phyloP scores from a whole-genome alignment of 768 basidiomycete genomes.

The Amylocystis lapponica region DNA sequence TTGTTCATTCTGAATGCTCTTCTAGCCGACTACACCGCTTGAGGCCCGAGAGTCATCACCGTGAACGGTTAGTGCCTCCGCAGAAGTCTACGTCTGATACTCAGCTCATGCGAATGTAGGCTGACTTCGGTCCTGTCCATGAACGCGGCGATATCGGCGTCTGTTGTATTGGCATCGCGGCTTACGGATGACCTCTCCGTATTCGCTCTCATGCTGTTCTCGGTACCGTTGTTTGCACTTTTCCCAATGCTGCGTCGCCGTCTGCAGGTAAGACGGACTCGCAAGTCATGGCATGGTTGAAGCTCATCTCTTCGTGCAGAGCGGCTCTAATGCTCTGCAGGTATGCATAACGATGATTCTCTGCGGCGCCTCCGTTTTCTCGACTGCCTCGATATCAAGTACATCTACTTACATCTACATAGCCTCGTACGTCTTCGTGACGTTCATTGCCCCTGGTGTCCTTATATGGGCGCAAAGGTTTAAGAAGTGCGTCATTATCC shows the following conservation, averaged over 20 bases:
- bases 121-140: conserved; percentile 80
- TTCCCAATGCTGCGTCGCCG: conserved; percentile 76
- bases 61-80: conserved; percentile 47
- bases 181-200: conserved; percentile 78
- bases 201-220: conserved; percentile 82
- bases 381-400: conserved; percentile 50
- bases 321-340: conserved; percentile 41
- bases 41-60: conserved; percentile 36
- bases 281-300: no score
- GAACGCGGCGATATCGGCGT: conserved; percentile 89
- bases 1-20: conserved; percentile 80
- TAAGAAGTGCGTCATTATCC: conserved; percentile 71
- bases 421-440: conserved; percentile 47
- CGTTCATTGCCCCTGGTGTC: conserved; percentile 67
- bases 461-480: conserved; percentile 82
- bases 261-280: conserved; percentile 69
- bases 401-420: conserved; percentile 49
- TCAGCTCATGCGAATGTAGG: conserved; percentile 30
- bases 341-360: conserved; percentile 48
- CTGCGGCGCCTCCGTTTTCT: conserved; percentile 41
- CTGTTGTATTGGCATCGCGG: conserved; percentile 90
- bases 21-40: conserved; percentile 75
- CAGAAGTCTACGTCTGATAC: conserved; percentile 6
- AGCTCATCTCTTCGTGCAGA: conserved; percentile 36
- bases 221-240: conserved; percentile 78